Evolutionary conservation across 257 asterid genomes (phyloP), one percentile per base, ranked within the genome.

Genomic region (Eustoma russellianum): DNA sequence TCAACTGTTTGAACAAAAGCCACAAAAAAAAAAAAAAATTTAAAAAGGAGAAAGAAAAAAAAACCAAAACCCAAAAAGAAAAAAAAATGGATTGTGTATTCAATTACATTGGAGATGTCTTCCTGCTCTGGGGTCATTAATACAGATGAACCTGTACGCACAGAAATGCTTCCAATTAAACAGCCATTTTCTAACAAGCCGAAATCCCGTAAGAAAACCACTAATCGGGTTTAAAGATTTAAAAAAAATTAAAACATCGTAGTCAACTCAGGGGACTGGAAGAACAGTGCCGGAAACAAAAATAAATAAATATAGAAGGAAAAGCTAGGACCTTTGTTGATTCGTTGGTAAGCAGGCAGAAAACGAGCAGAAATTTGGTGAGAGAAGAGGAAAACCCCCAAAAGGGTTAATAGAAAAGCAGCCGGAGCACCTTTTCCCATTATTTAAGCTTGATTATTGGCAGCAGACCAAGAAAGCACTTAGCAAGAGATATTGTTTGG

Each of bases 81-180:
- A 35, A 30, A 8, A 7, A 40, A 50, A 24, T 2, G 30, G 28
- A 40, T 10, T 49, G n/a, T 9, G 1, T 35, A n/a, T 13, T 48
- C 57, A 24, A 73, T 77, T 72, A 83, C 93, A 33, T 48, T 66
- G 46, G 75, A 53, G 60, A 79, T 50, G 53, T 77, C 70, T 16
- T 70, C 69, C 17, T 60, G 77, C 48, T 53, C 54, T 11, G 30
- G 30, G 30, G 30, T 24, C 30, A 44, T 34, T 45, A 46, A 24
- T 15, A 61, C 33, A 33, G 54, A 18, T 19, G 73, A 34, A 55
- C 35, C 58, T 61, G 72, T 47, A 68, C 9, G 44, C 34, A 7
- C 10, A 33, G 5, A 3, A 7, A 49, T 5, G 7, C 5, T 16
- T 57, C 41, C 41, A 24, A 11, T 44, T 18, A 28, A 56, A 9